These are phyloP conservation scores for Kuraishia capsulata DNA, from an alignment of 805 yeast species.

Conservation along the genomic window DNA sequence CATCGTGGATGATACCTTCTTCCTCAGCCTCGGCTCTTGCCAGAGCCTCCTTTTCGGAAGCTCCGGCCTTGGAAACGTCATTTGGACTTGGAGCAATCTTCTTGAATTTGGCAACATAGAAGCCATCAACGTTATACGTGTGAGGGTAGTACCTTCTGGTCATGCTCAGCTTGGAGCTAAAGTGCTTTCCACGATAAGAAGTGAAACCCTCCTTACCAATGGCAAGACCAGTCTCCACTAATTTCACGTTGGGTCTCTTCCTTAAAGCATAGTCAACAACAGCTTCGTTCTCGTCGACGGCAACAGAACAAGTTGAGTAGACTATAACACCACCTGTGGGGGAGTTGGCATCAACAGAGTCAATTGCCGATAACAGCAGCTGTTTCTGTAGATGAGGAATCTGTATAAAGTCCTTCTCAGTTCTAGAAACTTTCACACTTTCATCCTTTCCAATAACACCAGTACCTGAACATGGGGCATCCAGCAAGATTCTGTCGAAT, in stretches of 20 bases:
- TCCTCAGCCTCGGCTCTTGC: constrained; percentile 79
- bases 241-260: constrained; percentile 91
- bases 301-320: constrained; percentile 96
- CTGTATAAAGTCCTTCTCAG: constrained; percentile 93
- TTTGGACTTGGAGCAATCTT: constrained; percentile 83
- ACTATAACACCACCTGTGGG: constrained; percentile 90
- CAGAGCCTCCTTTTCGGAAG: constrained; percentile 70
- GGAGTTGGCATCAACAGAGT: constrained; percentile 90
- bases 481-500: constrained; percentile 86
- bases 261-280: constrained; percentile 97
- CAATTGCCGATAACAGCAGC: constrained; percentile 87
- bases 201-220: constrained; percentile 97
- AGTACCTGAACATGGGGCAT: constrained; percentile 99
- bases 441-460: constrained; percentile 98
- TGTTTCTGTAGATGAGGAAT: constrained; percentile 96
- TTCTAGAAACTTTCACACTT: constrained; percentile 85
- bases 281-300: constrained; percentile 96
- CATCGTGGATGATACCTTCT: constrained; percentile 77
- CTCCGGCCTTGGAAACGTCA: constrained; percentile 80
- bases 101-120: constrained; percentile 93
- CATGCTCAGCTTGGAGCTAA: constrained; percentile 64
- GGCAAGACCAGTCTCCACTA: constrained; percentile 84
- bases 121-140: constrained; percentile 97
- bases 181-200: constrained; percentile 85
- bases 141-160: constrained; percentile 98